Conservation (phyloP, 1,139 yeast species). For the Diutina siamensis region DNA sequence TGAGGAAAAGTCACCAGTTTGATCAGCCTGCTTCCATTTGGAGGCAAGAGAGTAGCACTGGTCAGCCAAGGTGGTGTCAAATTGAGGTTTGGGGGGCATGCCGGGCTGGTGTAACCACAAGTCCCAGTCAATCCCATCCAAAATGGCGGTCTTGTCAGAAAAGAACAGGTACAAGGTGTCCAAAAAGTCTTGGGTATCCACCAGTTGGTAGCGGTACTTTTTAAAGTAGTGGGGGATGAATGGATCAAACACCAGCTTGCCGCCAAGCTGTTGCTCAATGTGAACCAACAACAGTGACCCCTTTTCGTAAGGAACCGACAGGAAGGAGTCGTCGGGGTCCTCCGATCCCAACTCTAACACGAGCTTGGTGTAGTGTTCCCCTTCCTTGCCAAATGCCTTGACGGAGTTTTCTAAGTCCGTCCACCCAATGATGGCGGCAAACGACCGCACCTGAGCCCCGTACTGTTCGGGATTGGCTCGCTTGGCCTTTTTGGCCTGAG, state of each 20-base stretch:
- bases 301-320: conserved; percentile 83
- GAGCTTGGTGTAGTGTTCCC: conserved; percentile 47
- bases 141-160: conserved; percentile 28
- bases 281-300: conserved; percentile 73
- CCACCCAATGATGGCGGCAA: conserved; percentile 84
- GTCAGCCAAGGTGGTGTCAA: conserved; percentile 70
- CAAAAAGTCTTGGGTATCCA: conserved; percentile 73
- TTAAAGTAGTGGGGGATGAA: conserved; percentile 70
- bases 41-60: conserved; percentile 56
- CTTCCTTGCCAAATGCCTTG: conserved; percentile 43
- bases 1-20: background rate
- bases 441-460: conserved; percentile 69
- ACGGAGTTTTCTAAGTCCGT: conserved; percentile 61
- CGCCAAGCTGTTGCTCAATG: conserved; percentile 54
- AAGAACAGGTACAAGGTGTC: conserved; percentile 65
- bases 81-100: conserved; percentile 76
- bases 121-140: conserved; percentile 74
- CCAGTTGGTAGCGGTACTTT: conserved; percentile 55
- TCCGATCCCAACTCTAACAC: conserved; percentile 56
- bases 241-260: conserved; percentile 53
- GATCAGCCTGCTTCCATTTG: conserved; percentile 40
- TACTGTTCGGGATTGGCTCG: conserved; percentile 8
- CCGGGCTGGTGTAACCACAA: conserved; percentile 76
- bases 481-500: conserved; percentile 16
- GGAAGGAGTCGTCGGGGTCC: conserved; percentile 87